A percentile compares a stretch with the other conserved stretches of the same genome.
Evolutionary conservation across 2,329 filamentous ascomycete species (phyloP).

Genomic region (Aspergillus melleus): DNA sequence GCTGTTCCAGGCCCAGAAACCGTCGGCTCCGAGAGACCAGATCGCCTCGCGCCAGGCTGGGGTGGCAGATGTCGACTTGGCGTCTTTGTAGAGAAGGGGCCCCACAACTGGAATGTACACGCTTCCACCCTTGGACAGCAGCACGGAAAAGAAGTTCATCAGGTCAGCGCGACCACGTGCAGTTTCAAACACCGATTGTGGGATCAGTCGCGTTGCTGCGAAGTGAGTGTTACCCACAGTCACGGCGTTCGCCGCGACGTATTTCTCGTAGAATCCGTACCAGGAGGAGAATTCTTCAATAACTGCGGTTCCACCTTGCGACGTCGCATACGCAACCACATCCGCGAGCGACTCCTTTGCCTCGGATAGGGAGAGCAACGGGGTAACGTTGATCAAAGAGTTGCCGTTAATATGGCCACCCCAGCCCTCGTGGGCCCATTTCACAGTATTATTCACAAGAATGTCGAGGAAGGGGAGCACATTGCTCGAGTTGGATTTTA

Average conservation of each 20-base stretch:
- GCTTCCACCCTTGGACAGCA: conserved; percentile 5
- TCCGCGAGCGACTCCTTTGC: conserved; percentile 14
- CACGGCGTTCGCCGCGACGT: conserved; percentile 16
- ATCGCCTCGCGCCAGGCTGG: conserved; percentile 22
- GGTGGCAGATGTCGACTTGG: conserved; percentile 13
- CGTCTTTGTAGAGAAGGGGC: conserved; percentile 17
- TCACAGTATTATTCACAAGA: conserved; percentile 19
- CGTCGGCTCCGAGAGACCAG: conserved; percentile 15
- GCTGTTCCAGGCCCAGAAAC: conserved; percentile 16
- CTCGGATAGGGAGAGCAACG: conserved; percentile 11
- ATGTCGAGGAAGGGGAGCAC: conserved; percentile 21
- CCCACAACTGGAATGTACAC: conserved; percentile 18
- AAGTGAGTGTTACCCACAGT: conserved; percentile 16
- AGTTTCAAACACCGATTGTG: conserved; percentile 15
- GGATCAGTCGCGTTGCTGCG: conserved; percentile 19
- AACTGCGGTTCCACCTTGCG: conserved; percentile 12
- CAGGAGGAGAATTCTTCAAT: conserved; percentile 19
- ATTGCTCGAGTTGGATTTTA: conserved; percentile 9
- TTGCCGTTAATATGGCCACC: conserved; percentile 21
- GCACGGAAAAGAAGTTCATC: conserved; percentile 9
- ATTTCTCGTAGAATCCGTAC: conserved; percentile 19
- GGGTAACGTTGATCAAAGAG: conserved; percentile 17
- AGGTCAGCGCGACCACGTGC: conserved; percentile 13
- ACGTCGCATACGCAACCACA: conserved; percentile 11
- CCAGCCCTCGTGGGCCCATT: conserved; percentile 24